Evolutionary conservation across 345 rosid species (phyloP).

Genomic region (Viola odorata): DNA sequence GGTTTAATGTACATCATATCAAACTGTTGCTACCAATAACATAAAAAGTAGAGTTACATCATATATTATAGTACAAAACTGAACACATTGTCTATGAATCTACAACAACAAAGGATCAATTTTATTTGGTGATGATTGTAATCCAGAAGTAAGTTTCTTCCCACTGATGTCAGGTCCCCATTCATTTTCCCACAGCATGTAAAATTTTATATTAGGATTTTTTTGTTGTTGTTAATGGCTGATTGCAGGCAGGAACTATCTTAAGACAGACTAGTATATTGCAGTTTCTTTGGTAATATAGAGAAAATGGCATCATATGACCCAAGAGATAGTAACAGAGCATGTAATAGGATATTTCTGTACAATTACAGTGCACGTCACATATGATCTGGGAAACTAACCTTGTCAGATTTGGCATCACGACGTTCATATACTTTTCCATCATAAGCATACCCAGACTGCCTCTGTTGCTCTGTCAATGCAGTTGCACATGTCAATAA

Average conservation of each 20-base stretch:
- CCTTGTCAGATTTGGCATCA: slow-evolving; percentile 55
- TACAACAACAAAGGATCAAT: not conserved
- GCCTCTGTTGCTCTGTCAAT: slow-evolving; percentile 50
- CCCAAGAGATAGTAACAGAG: not conserved
- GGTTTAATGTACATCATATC: not conserved
- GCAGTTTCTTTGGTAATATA: not conserved
- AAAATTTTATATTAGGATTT: not conserved
- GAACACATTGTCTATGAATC: not conserved
- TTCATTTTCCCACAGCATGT: not conserved
- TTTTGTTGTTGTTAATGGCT: not conserved
- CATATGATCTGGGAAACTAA: slow-evolving; percentile 29
- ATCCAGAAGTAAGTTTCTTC: not conserved
- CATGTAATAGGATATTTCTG: too few species aligned
- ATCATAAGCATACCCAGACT: slow-evolving; percentile 44
- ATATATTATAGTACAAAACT: not conserved
- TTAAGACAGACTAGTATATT: not conserved
- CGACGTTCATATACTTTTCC: slow-evolving; percentile 54
- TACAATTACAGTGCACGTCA: too few species aligned
- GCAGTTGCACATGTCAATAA: slow-evolving; percentile 21
- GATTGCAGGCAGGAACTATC: slow-evolving; percentile 1
- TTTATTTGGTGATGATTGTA: not conserved
- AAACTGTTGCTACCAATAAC: not conserved
- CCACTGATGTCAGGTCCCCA: not conserved
- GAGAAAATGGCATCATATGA: not conserved
- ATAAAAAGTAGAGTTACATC: not conserved